Conservation (phyloP, 768 basidiomycete species). For the Pleurotus giganteus region DNA sequence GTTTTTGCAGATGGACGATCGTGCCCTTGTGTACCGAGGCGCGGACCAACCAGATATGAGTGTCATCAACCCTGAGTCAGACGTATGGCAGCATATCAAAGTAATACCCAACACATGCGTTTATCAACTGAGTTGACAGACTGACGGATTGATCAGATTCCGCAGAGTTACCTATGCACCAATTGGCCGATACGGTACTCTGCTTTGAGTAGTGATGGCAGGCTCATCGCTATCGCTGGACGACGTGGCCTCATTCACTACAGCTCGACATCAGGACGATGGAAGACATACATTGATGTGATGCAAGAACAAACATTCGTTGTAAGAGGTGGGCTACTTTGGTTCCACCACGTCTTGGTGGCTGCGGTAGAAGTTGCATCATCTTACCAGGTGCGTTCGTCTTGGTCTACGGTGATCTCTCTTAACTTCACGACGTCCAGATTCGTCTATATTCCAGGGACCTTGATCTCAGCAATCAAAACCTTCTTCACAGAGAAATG, state of each 20-base stretch:
- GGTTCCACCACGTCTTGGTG: slow-evolving; percentile 96
- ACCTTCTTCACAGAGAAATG: slow-evolving; percentile 78
- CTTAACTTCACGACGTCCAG: slow-evolving; percentile 37
- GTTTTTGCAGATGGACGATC: slow-evolving; percentile 93
- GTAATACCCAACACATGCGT: slow-evolving; percentile 29
- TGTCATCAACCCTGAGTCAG: slow-evolving; percentile 95
- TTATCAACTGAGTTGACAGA: too few species aligned
- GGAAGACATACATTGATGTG: slow-evolving; percentile 85
- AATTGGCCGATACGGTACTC: slow-evolving; percentile 97
- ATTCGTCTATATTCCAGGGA: slow-evolving; percentile 94
- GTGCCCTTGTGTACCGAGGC: slow-evolving; percentile 89
- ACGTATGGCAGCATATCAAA: slow-evolving; percentile 98
- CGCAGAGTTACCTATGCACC: slow-evolving; percentile 79
- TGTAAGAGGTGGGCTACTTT: slow-evolving; percentile 88
- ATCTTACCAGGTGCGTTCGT: slow-evolving; percentile 60
- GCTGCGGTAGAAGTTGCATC: slow-evolving; percentile 84
- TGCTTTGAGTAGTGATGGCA: slow-evolving; percentile 85
- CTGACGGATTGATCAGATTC: slow-evolving; percentile 69
- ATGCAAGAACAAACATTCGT: slow-evolving; percentile 83
- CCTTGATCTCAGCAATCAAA: slow-evolving; percentile 77
- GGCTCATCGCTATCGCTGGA: slow-evolving; percentile 90
- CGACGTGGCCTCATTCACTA: slow-evolving; percentile 90
- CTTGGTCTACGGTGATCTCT: not conserved
- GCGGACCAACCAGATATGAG: slow-evolving; percentile 98
- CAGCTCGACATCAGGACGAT: slow-evolving; percentile 89